Conservation (phyloP, 768 basidiomycete species). For the Lentinula detonsa region DNA sequence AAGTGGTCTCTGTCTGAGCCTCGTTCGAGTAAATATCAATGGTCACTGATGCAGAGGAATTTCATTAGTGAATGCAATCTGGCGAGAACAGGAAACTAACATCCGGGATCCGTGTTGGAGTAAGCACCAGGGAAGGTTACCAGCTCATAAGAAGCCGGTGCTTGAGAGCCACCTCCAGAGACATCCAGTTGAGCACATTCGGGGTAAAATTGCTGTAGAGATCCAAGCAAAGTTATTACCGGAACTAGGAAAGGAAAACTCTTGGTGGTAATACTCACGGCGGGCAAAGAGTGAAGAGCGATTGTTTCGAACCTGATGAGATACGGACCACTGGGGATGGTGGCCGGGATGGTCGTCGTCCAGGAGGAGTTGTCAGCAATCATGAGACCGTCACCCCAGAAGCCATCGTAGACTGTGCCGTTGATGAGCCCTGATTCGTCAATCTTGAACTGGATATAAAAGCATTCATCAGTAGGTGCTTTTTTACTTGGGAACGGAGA, state of each 20-base stretch:
- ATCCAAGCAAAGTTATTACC: conserved; percentile 6
- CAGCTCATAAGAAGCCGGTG: conserved; percentile 36
- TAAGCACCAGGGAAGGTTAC: conserved; percentile 43
- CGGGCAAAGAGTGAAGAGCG: conserved; percentile 46
- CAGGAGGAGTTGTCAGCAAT: conserved; percentile 38
- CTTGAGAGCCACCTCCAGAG: conserved; percentile 32
- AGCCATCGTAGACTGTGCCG: conserved; percentile 32
- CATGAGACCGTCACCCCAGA: conserved; percentile 40
- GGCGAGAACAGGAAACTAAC: conserved; percentile 18
- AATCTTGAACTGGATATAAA: conserved; percentile 33
- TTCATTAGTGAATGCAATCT: not conserved
- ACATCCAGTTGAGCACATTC: conserved; percentile 44
- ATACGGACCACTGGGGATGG: conserved; percentile 37
- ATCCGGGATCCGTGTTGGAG: conserved; percentile 34
- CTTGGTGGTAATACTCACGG: conserved; percentile 23
- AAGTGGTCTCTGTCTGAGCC: conserved; percentile 32
- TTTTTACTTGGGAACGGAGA: not conserved
- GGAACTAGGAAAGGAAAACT: not conserved
- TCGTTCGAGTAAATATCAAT: conserved; percentile 28
- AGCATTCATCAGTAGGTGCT: not conserved
- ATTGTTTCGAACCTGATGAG: conserved; percentile 48
- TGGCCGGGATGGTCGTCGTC: conserved; percentile 38
- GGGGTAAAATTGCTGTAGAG: conserved; percentile 62
- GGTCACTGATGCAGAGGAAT: conserved; percentile 21
- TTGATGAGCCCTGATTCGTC: conserved; percentile 39